A percentile compares a stretch with the other conserved stretches of the same genome.
Conservation (phyloP, 331 rosid genomes). For the Quercus tomentella region DNA sequence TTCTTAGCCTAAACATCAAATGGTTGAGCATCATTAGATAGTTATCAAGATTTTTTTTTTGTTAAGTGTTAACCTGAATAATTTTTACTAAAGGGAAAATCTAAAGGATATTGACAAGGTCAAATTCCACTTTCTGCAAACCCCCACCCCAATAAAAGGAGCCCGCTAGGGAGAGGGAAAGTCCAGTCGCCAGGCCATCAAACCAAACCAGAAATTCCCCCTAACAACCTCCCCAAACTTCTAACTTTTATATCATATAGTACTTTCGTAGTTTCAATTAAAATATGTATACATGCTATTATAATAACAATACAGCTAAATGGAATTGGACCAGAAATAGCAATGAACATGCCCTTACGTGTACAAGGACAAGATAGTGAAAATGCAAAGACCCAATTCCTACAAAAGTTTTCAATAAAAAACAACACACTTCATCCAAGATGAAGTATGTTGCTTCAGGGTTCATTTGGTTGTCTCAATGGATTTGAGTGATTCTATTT, state of each 20-base stretch:
- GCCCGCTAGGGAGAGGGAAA: no score
- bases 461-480: neutral
- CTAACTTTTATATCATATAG: neutral
- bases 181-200: no score
- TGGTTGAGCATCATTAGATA: neutral
- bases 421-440: neutral
- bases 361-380: neutral
- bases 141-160: no score
- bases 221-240: neutral
- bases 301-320: no score
- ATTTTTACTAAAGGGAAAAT: no score
- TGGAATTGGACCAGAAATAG: no score
- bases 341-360: neutral
- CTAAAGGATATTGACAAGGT: no score
- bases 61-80: neutral
- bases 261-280: no score
- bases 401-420: no score
- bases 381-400: neutral
- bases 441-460: neutral
- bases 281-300: no score
- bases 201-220: no score
- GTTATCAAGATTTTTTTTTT: neutral
- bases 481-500: neutral
- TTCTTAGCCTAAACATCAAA: neutral
- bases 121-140: no score